Percentiles rank a stretch among this genome's conserved stretches.
These are phyloP conservation scores for Suillus lakei DNA, from an alignment of 768 basidiomycete genomes.

Conservation along the genomic window DNA sequence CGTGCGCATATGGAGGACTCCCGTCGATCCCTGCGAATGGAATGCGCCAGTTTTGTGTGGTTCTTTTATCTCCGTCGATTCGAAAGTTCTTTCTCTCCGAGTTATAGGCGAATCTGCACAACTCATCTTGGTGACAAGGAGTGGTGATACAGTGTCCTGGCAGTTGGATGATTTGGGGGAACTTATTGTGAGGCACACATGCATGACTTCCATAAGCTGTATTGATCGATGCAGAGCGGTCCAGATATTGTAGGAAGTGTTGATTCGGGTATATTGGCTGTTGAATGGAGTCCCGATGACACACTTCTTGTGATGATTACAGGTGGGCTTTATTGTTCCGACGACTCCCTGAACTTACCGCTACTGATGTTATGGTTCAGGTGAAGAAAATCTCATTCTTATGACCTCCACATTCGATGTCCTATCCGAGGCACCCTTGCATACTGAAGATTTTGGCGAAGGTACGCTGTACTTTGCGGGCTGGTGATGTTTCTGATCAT, in stretches of 20 bases:
- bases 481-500: conserved; percentile 11
- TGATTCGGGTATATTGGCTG: conserved; percentile 81
- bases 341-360: neutral
- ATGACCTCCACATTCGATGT: conserved; percentile 93
- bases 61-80: conserved; percentile 21
- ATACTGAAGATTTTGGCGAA: conserved; percentile 84
- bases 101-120: conserved; percentile 74
- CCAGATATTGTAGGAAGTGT: conserved; percentile 85
- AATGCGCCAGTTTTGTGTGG: conserved; percentile 27
- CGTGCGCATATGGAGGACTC: conserved; percentile 60
- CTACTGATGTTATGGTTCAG: conserved; percentile 27
- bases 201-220: neutral
- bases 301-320: conserved; percentile 83
- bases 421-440: conserved; percentile 76
- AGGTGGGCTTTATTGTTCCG: conserved; percentile 45
- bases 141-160: conserved; percentile 83
- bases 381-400: conserved; percentile 81
- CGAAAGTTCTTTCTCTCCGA: conserved; percentile 65
- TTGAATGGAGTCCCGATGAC: conserved; percentile 92
- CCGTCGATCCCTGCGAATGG: conserved; percentile 15
- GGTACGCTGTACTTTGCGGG: conserved; percentile 38
- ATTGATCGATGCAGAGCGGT: conserved; percentile 22
- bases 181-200: conserved; percentile 42
- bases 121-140: conserved; percentile 68
- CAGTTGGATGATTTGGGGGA: conserved; percentile 52